These are phyloP conservation scores for Mycena amicta DNA, from an alignment of 768 basidiomycete genomes.

Conservation along the genomic window DNA sequence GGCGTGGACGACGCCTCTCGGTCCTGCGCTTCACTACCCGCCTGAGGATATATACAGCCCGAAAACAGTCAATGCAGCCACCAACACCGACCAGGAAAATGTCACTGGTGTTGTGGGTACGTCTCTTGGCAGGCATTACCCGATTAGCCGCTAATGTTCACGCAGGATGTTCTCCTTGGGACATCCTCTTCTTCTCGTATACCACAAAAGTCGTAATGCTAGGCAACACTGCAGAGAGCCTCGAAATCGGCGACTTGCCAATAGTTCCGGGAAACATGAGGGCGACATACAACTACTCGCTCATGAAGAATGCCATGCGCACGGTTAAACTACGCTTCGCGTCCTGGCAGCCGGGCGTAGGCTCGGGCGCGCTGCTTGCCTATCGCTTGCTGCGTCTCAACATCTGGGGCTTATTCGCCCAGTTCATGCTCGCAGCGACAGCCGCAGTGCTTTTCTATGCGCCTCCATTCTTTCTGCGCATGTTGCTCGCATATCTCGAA, in stretches of 20 bases:
- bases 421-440: slow-evolving; percentile 54
- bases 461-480: slow-evolving; percentile 59
- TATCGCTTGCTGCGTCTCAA: slow-evolving; percentile 69
- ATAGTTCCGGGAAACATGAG: slow-evolving; percentile 79
- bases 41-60: slow-evolving; percentile 74
- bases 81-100: slow-evolving; percentile 70
- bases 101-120: slow-evolving; percentile 66
- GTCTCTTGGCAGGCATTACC: slow-evolving; percentile 8
- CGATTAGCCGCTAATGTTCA: neutral
- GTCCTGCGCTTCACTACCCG: slow-evolving; percentile 76
- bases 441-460: slow-evolving; percentile 68
- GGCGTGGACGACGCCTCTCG: slow-evolving; percentile 62
- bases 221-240: slow-evolving; percentile 68
- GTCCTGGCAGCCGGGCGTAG: slow-evolving; percentile 60
- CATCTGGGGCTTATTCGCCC: slow-evolving; percentile 35
- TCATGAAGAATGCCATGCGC: slow-evolving; percentile 62
- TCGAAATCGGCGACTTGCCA: slow-evolving; percentile 89
- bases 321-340: slow-evolving; percentile 52
- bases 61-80: slow-evolving; percentile 61
- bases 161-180: slow-evolving; percentile 59
- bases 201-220: slow-evolving; percentile 87
- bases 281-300: slow-evolving; percentile 58
- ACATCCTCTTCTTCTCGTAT: slow-evolving; percentile 79
- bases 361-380: slow-evolving; percentile 64
- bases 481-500: slow-evolving; percentile 63